Conservation (phyloP, 352 stramenopile species). For the Phytophthora capsici region DNA sequence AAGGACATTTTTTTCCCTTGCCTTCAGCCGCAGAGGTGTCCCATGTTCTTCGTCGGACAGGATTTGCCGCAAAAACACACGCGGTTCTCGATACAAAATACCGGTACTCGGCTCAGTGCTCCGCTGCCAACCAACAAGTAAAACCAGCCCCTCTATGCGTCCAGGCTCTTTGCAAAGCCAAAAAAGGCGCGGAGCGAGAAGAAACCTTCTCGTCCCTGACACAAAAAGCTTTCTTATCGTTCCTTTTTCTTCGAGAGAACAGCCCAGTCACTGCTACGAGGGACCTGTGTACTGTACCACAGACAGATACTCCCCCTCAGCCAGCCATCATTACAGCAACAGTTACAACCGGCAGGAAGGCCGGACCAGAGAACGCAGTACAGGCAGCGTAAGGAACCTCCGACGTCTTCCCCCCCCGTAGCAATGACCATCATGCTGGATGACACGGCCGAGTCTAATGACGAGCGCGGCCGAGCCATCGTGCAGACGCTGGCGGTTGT, state of each 20-base stretch:
- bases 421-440: constrained; percentile 39
- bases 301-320: constrained; percentile 28
- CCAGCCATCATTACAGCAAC: constrained; percentile 32
- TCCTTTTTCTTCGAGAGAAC: constrained; percentile 23
- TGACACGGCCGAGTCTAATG: constrained; percentile 61
- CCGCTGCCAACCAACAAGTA: neutral
- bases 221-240: neutral
- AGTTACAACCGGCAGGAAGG: constrained; percentile 17
- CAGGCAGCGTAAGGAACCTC: neutral
- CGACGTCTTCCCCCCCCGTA: neutral
- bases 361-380: constrained; percentile 7
- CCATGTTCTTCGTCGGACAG: neutral
- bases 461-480: constrained; percentile 80
- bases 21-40: neutral
- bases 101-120: constrained; percentile 1
- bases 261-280: constrained; percentile 27
- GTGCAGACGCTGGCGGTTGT: constrained; percentile 82
- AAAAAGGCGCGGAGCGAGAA: constrained; percentile 19
- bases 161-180: constrained; percentile 9
- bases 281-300: constrained; percentile 18
- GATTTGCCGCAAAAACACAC: constrained; percentile 21
- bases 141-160: constrained; percentile 20
- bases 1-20: neutral
- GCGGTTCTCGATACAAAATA: neutral
- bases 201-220: neutral